These are phyloP conservation scores for Lachnellula arida DNA, from an alignment of 2,329 filamentous ascomycete species.

Conservation along the genomic window DNA sequence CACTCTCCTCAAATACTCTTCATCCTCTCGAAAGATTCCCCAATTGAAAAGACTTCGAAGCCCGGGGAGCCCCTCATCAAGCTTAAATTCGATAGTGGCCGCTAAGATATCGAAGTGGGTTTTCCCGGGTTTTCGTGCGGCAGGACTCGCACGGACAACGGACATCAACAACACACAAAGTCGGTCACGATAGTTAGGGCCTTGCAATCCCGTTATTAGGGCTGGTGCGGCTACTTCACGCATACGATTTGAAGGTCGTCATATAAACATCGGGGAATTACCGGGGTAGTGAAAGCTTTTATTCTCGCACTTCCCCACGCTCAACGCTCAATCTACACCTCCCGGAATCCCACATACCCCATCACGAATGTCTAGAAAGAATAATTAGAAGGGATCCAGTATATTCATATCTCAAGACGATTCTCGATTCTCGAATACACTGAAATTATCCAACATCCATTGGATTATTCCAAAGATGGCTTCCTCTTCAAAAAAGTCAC, in stretches of 20 bases:
- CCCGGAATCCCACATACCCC: background rate
- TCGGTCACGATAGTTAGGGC: background rate
- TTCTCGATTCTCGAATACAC: background rate
- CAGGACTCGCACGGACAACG: background rate
- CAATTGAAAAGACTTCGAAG: background rate
- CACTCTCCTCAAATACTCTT: background rate
- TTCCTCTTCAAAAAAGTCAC: constrained; percentile 10
- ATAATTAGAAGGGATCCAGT: background rate
- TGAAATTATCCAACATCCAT: background rate
- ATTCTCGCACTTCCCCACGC: background rate
- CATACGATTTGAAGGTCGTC: background rate
- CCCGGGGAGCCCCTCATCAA: background rate
- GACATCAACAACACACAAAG: constrained; percentile 1
- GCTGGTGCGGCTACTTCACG: background rate
- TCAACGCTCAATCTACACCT: background rate
- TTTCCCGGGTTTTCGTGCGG: background rate
- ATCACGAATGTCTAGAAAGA: background rate
- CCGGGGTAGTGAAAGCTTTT: background rate
- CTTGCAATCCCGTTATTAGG: background rate
- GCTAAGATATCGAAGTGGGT: background rate
- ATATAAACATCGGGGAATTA: background rate
- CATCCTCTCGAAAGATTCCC: background rate
- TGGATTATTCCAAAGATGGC: constrained; percentile 12
- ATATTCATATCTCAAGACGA: background rate
- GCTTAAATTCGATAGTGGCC: background rate